Percentiles rank a stretch among this genome's conserved stretches.
Conservation (phyloP, 1,139 yeast genomes). For the Taphrina deformans region DNA sequence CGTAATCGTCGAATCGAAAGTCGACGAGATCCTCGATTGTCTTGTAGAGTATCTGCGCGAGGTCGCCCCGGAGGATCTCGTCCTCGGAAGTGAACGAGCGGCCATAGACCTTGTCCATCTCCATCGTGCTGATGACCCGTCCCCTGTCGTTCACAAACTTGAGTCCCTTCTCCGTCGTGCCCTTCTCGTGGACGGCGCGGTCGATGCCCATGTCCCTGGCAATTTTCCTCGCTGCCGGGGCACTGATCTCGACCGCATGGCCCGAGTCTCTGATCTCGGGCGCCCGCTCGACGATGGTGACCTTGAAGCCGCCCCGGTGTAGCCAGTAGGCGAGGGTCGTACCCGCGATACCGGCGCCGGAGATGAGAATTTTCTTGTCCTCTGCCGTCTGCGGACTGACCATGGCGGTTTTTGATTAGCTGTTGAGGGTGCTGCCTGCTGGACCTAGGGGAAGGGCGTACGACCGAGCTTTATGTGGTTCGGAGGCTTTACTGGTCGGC, state of each 20-base stretch:
- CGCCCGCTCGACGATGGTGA: constrained; percentile 8
- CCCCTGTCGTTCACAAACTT: constrained; percentile 1
- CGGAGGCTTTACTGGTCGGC: too few species aligned
- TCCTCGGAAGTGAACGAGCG: constrained; percentile 16
- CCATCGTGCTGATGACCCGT: neutral
- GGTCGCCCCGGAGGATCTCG: constrained; percentile 13
- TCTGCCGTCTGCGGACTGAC: too few species aligned
- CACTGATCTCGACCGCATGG: constrained; percentile 8
- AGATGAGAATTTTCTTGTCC: neutral
- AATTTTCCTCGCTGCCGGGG: neutral
- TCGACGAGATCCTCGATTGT: neutral
- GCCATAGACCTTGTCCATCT: neutral
- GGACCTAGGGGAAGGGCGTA: too few species aligned
- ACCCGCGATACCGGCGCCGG: constrained; percentile 30
- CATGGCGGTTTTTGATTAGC: too few species aligned
- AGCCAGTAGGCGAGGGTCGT: constrained; percentile 11
- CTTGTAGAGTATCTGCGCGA: neutral
- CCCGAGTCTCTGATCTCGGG: neutral
- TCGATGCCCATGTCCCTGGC: constrained; percentile 5
- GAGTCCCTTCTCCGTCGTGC: constrained; percentile 13
- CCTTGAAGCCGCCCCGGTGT: neutral
- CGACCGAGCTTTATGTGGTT: too few species aligned
- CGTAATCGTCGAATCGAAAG: neutral
- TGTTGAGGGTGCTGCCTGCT: too few species aligned
- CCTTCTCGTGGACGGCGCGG: neutral